phyloP scores from a whole-genome alignment of 257 asterid species.

The Primulina huaijiensis region DNA sequence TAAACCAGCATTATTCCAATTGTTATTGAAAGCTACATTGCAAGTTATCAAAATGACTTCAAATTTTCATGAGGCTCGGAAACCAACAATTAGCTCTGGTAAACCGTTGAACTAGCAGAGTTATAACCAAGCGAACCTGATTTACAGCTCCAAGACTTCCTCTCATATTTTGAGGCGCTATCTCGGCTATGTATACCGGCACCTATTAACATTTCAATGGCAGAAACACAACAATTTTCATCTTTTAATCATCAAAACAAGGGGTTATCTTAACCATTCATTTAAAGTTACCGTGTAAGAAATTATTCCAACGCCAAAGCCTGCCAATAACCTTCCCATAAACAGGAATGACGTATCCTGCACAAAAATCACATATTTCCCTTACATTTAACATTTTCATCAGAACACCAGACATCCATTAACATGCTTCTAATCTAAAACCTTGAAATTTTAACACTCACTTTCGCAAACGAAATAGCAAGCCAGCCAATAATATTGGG shows the following conservation, averaged over 20 bases:
- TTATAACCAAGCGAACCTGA: conserved; percentile 50
- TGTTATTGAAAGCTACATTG: conserved; percentile 67
- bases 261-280: conserved; percentile 2
- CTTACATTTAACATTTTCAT: conserved; percentile 4
- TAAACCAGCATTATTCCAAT: conserved; percentile 84
- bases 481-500: conserved; percentile 93
- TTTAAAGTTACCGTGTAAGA: conserved; percentile 67
- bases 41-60: conserved; percentile 4
- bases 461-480: conserved; percentile 79
- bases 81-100: background rate
- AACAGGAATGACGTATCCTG: conserved; percentile 82
- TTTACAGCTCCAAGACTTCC: conserved; percentile 84
- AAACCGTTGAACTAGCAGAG: conserved; percentile 5
- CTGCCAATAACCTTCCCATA: conserved; percentile 90
- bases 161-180: conserved; percentile 84
- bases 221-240: conserved; percentile 19
- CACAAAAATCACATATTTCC: background rate
- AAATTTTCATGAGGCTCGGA: background rate
- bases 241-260: conserved; percentile 9
- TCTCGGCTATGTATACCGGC: conserved; percentile 92
- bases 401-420: background rate
- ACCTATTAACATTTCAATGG: conserved; percentile 43
- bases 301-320: conserved; percentile 89
- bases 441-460: conserved; percentile 31
- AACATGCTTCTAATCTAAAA: background rate